Conservation (phyloP, 2,329 filamentous ascomycete species). For the Xylaria hypoxylon region DNA sequence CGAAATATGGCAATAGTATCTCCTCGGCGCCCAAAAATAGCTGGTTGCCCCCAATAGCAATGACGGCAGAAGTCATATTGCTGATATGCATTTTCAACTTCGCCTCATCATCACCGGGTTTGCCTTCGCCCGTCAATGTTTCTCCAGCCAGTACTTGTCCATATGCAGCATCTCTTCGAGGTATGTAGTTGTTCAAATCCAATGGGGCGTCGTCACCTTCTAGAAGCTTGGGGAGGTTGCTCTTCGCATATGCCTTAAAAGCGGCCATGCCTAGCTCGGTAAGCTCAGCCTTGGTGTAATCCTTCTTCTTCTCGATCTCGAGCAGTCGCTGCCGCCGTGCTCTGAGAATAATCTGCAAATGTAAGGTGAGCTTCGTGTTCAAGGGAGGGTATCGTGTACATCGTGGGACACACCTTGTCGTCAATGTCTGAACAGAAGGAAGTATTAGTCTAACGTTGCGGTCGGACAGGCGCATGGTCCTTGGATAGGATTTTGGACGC, state of each 20-base stretch:
- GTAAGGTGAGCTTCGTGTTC: constrained; percentile 68
- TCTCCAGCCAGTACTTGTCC: constrained; percentile 66
- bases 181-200: constrained; percentile 62
- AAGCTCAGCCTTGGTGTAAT: constrained; percentile 60
- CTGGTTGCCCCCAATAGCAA: constrained; percentile 60
- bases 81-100: constrained; percentile 92
- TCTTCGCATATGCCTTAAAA: constrained; percentile 67
- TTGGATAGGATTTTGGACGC: neutral
- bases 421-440: constrained; percentile 69
- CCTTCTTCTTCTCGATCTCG: constrained; percentile 80
- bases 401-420: constrained; percentile 72
- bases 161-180: constrained; percentile 64
- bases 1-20: constrained; percentile 84
- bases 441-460: constrained; percentile 22
- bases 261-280: constrained; percentile 62
- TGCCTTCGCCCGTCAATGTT: constrained; percentile 67
- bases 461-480: neutral
- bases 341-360: constrained; percentile 65
- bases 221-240: constrained; percentile 65
- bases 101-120: constrained; percentile 80
- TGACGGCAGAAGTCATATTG: constrained; percentile 65
- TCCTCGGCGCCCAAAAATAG: constrained; percentile 69
- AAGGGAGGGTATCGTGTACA: constrained; percentile 67
- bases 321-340: constrained; percentile 84
- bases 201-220: constrained; percentile 57